Base-by-base conservation (phyloP, 192 early-diverging fungal genomes). In the Entomortierella lignicola region DNA sequence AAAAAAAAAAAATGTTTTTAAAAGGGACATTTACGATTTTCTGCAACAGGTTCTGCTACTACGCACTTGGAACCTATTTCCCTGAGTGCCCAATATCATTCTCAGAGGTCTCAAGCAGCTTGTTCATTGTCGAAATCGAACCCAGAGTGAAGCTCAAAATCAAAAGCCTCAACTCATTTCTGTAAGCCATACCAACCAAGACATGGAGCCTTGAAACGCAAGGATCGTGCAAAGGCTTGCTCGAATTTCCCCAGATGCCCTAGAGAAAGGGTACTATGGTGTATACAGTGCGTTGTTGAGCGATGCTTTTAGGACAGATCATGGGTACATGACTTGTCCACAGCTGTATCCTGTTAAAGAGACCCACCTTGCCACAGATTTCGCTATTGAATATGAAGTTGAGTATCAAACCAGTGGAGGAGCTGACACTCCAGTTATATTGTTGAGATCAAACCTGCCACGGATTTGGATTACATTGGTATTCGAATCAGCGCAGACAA, bases 361-460 rank as follows among this genome's bases (percentile, higher is more conserved):
- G 44, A 15, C 44, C 15, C 44, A 15, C 44, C 44, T 47, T 47
- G 20, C 44, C 20, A 20, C 44, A 47, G 44, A 47, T 47, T 47
- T 47, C 44, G 44, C 44, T 47, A 47, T 47, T 47, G 44, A 47
- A 47, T 47, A 47, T 47, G 44, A 47, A 47, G 44, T 47, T 37
- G 44, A 15, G 44, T 47, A 47, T 47, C 44, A 47, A 47, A 47
- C 44, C 44, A 47, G 44, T 47, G 44, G 34, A 37, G 34, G 34
- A 37, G 34, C 10, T 7, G 34, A 37, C 34, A 37, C 44, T 47
- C 44, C 44, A 47, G 44, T 47, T 47, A 47, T 47, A 15, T 15
- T 47, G 44, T 47, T 47, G 44, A 47, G 12, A 47, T 47, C 44
- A 47, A 47, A 47, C 44, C 8, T 47, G 44, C 44, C 44, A 47